Base-by-base conservation (phyloP, 345 rosid genomes). In the Cochlearia excelsa region DNA sequence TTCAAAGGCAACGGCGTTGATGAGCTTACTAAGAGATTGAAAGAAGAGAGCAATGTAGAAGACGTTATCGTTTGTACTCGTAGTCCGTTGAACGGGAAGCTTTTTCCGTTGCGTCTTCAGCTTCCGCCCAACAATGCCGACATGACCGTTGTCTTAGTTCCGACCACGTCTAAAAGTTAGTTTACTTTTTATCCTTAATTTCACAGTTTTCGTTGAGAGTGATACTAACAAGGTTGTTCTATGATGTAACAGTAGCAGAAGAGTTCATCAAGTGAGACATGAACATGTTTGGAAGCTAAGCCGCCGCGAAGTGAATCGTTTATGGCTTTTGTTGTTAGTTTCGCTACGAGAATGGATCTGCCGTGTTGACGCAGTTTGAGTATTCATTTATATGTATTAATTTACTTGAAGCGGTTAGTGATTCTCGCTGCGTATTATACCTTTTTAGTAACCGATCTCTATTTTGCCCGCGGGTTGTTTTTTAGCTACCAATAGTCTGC, bases 91-190 rank as follows among this genome's bases (percentile, higher is more conserved):
- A 84, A 93, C 65, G 87, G 82, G 37, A 80, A 81, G 81, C 95
- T 93, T 51, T 80, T 69, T 63, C 97, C 97, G 0, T 84, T 93
- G 63, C 85, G 86, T 10, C 80, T 93, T 74, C 97, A 80, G 69
- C 97, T 93, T 31, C 99, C 99, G 46, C 99, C 99, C 0, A 89
- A 87, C 73, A 85, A 72, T 65, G 74, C 91, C 0, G 83, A 84
- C 69, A 80, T 93, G 88, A 88, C 87, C 56, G 97, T 93, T 1
- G 67, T 93, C 27, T 78, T 90, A 42, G 92, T 93, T 10, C 87
- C 80, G 7, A 63, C 66, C 4, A 75, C 86, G 0, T 82, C 94
- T 0, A 73, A 75, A 75, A 75, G 98, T 85, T 46, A 77, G 79
- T n/a, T 6, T 55, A 16, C 23, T 44, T 51, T 2, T 0, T 41